A percentile compares a stretch with the other conserved stretches of the same genome.
Evolutionary conservation across 208 protist genomes (phyloP).

Genomic region (Phytomonas sp.): DNA sequence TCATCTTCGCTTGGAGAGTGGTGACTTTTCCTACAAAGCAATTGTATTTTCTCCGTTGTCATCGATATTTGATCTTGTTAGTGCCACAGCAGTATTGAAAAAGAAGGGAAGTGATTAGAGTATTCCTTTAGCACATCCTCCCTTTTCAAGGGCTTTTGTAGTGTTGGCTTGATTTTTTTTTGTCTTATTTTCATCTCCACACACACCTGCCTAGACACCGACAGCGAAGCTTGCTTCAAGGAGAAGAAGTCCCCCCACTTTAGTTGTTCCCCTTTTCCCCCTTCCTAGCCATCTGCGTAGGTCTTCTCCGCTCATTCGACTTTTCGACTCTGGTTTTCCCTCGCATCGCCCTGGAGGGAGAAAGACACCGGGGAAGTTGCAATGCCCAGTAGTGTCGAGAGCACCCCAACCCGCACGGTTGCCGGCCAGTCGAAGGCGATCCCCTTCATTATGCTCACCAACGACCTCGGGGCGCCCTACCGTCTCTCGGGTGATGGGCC

Average conservation of each 20-base stretch:
- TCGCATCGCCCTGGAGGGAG: background rate
- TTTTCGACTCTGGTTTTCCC: background rate
- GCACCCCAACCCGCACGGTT: no score
- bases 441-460: constrained; percentile 36
- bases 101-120: constrained; percentile 14
- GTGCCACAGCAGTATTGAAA: background rate
- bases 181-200: no score
- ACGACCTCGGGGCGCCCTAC: constrained; percentile 6
- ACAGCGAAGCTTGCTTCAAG: no score
- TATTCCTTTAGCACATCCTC: background rate
- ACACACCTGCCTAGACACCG: no score
- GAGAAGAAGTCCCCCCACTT: background rate
- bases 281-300: background rate
- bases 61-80: no score
- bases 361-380: no score
- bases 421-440: constrained; percentile 16
- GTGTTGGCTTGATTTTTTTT: no score
- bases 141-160: no score
- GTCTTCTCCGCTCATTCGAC: background rate
- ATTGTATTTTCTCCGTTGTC: constrained; percentile 1
- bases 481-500: background rate
- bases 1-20: constrained; percentile 9
- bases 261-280: background rate
- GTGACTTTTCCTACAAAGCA: background rate
- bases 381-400: no score